These are phyloP conservation scores for Alternaria conjuncta DNA, from an alignment of 2,329 filamentous ascomycete species.

Conservation along the genomic window DNA sequence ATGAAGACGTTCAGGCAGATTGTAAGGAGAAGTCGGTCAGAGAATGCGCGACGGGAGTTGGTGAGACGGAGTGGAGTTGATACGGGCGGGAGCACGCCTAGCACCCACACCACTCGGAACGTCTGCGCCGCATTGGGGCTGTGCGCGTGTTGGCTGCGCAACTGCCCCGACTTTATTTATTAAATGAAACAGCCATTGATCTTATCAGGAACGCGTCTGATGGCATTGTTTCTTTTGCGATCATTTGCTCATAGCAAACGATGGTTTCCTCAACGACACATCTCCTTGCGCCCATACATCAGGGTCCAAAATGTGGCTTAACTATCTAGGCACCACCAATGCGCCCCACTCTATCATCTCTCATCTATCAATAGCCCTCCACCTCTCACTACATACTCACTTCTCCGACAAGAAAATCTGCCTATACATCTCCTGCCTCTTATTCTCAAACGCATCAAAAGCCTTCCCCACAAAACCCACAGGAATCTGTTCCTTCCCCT, in stretches of 20 bases:
- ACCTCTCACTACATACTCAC: too few species aligned
- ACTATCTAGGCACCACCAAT: neutral
- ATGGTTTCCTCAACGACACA: neutral
- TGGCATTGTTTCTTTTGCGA: neutral
- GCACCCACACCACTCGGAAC: constrained; percentile 18
- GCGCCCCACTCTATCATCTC: too few species aligned
- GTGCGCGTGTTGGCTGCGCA: constrained; percentile 15
- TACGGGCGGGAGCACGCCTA: constrained; percentile 14
- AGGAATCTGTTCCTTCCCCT: constrained; percentile 60
- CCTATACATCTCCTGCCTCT: constrained; percentile 52
- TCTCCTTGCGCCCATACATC: neutral
- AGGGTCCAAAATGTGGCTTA: constrained; percentile 1
- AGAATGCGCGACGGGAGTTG: constrained; percentile 4
- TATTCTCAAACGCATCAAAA: constrained; percentile 57
- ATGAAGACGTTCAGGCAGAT: neutral
- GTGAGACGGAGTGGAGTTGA: constrained; percentile 10
- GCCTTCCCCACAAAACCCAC: constrained; percentile 53
- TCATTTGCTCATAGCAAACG: neutral
- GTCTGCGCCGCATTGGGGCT: constrained; percentile 27
- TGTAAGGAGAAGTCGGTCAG: neutral
- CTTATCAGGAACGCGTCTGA: neutral
- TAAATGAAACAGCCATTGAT: neutral
- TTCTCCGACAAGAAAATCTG: constrained; percentile 14
- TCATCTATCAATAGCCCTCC: too few species aligned
- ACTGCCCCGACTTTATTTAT: constrained; percentile 1